Evolutionary conservation across 805 yeast genomes (phyloP).

Genomic region (Candida silvicultrix): DNA sequence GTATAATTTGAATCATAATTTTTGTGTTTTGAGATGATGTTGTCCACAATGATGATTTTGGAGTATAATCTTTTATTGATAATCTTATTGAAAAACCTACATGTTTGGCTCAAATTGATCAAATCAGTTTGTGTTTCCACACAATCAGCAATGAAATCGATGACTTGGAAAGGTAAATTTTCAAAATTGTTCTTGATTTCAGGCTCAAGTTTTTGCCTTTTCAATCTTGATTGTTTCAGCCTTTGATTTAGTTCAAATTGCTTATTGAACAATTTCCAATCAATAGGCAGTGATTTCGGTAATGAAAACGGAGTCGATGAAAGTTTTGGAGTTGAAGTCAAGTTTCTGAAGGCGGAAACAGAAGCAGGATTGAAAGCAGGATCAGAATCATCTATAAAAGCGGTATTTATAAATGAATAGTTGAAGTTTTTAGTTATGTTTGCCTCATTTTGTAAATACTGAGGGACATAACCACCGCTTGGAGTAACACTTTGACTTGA

Average conservation of each 20-base stretch:
- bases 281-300: conserved; percentile 22
- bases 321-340: conserved; percentile 20
- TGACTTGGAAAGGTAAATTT: conserved; percentile 22
- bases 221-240: conserved; percentile 6
- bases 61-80: conserved; percentile 20
- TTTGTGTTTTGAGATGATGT: conserved; percentile 13
- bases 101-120: conserved; percentile 18
- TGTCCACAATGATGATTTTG: conserved; percentile 20
- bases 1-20: conserved; percentile 20
- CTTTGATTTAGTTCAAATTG: conserved; percentile 20
- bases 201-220: conserved; percentile 2
- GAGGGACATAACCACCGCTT: neutral
- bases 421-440: conserved; percentile 17
- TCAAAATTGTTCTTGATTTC: conserved; percentile 18
- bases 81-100: conserved; percentile 21
- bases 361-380: conserved; percentile 1
- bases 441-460: neutral
- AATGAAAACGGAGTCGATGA: conserved; percentile 17
- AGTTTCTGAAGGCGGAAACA: conserved; percentile 15
- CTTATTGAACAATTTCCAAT: conserved; percentile 23
- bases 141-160: conserved; percentile 22
- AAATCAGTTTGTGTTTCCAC: conserved; percentile 22
- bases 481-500: neutral
- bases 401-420: conserved; percentile 20
- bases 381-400: conserved; percentile 15